Percentiles rank a stretch among this genome's conserved stretches.
phyloP scores from a whole-genome alignment of 2,329 filamentous ascomycete genomes.

The Aspergillus uvarum region DNA sequence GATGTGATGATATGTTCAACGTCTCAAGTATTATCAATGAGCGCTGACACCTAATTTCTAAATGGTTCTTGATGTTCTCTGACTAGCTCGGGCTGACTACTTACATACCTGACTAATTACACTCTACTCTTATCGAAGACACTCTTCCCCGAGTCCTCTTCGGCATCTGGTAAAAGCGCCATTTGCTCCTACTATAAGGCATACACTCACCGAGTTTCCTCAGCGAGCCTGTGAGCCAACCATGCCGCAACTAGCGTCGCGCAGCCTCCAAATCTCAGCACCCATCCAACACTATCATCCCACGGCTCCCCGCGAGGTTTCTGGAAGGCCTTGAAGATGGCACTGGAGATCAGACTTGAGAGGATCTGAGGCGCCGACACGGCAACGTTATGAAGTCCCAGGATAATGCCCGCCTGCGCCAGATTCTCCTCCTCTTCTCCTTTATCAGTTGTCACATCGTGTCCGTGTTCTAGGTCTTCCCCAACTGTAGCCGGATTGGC shows the following conservation, averaged over 20 bases:
- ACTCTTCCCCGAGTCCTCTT: no score
- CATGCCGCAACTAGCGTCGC: conserved; percentile 75
- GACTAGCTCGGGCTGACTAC: no score
- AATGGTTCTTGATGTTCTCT: no score
- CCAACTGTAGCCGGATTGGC: background rate
- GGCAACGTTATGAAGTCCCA: conserved; percentile 94
- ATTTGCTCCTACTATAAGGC: background rate
- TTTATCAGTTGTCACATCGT: conserved; percentile 22
- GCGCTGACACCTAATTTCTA: no score
- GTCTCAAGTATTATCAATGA: no score
- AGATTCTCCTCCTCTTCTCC: conserved; percentile 51
- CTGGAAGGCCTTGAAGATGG: conserved; percentile 82
- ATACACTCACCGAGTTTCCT: conserved; percentile 47
- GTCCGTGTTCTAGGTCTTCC: conserved; percentile 30
- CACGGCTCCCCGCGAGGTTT: conserved; percentile 82
- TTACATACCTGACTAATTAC: no score
- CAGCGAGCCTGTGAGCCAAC: conserved; percentile 66
- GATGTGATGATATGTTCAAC: no score
- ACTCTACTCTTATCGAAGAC: no score
- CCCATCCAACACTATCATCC: conserved; percentile 83
- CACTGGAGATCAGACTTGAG: conserved; percentile 78
- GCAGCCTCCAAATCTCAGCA: conserved; percentile 78
- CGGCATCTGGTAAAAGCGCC: background rate
- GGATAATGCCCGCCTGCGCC: conserved; percentile 82
- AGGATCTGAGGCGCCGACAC: conserved; percentile 90